Conservation (phyloP, 2,329 filamentous ascomycete species). For the Aspergillus uvarum region DNA sequence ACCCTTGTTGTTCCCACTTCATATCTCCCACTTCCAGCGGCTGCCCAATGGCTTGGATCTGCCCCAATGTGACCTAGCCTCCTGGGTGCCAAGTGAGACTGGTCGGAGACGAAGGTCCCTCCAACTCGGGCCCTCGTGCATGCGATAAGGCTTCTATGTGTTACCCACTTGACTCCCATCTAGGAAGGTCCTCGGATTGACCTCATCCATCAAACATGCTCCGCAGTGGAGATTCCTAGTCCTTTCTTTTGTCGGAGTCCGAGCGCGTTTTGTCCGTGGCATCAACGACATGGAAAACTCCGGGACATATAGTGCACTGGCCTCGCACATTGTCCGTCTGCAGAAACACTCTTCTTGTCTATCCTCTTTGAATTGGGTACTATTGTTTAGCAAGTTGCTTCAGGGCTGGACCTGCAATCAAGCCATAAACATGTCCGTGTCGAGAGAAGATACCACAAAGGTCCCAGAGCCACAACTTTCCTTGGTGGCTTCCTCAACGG, state of each 20-base stretch:
- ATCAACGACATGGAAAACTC: slow-evolving; percentile 1
- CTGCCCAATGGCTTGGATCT: slow-evolving; percentile 1
- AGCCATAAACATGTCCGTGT: neutral
- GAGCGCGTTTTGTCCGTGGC: neutral
- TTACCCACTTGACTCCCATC: slow-evolving; percentile 3
- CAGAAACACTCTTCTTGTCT: neutral
- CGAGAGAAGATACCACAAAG: slow-evolving; percentile 3
- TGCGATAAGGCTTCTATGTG: slow-evolving; percentile 2
- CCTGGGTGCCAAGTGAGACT: slow-evolving; percentile 4
- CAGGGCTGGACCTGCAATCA: slow-evolving; percentile 6
- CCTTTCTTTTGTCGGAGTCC: neutral
- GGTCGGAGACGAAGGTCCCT: neutral
- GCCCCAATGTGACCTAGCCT: slow-evolving; percentile 5
- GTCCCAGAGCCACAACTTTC: slow-evolving; percentile 1
- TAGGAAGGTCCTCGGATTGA: slow-evolving; percentile 6
- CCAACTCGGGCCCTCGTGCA: neutral
- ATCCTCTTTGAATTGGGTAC: neutral
- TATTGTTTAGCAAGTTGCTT: slow-evolving; percentile 1
- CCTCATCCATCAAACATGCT: neutral
- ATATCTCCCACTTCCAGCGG: neutral
- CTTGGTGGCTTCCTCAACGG: neutral
- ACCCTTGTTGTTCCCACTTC: slow-evolving; percentile 2
- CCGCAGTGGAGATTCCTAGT: slow-evolving; percentile 5
- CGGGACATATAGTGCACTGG: neutral
- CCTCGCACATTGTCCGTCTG: neutral